phyloP scores from a whole-genome alignment of 2,329 filamentous ascomycete genomes.

The Calcarisporium arbuscula region DNA sequence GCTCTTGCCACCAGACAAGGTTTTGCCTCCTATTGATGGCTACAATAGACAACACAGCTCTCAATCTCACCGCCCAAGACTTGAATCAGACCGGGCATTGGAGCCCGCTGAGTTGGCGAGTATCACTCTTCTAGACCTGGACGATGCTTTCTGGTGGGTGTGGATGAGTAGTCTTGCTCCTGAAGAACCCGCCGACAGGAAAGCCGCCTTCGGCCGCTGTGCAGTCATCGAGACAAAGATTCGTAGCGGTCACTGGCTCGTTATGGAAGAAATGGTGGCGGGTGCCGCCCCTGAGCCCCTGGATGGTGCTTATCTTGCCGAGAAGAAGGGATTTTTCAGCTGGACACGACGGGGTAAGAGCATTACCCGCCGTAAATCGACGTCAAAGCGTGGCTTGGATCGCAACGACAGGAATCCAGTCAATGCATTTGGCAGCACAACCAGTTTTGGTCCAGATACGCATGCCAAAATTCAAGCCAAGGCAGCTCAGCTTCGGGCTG shows the following conservation, averaged over 20 bases:
- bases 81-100: slow-evolving; percentile 62
- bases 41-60: slow-evolving; percentile 75
- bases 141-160: slow-evolving; percentile 99
- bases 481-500: slow-evolving; percentile 73
- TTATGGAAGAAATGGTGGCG: slow-evolving; percentile 94
- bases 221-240: slow-evolving; percentile 87
- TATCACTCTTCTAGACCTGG: slow-evolving; percentile 77
- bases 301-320: slow-evolving; percentile 81
- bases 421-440: slow-evolving; percentile 74
- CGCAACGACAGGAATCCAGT: slow-evolving; percentile 36
- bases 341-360: slow-evolving; percentile 67
- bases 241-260: slow-evolving; percentile 75
- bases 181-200: slow-evolving; percentile 79
- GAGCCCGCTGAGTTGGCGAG: slow-evolving; percentile 94
- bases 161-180: slow-evolving; percentile 96
- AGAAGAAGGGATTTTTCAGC: slow-evolving; percentile 92
- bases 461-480: slow-evolving; percentile 91
- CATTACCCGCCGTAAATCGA: slow-evolving; percentile 62
- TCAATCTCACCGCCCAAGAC: slow-evolving; percentile 69
- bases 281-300: slow-evolving; percentile 81
- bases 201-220: slow-evolving; percentile 90
- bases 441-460: slow-evolving; percentile 81
- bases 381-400: slow-evolving; percentile 53
- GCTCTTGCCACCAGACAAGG: slow-evolving; percentile 84
- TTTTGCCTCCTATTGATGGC: slow-evolving; percentile 72